phyloP scores from a whole-genome alignment of 1,284 basidiomycete genomes.

The Boletus smithii region DNA sequence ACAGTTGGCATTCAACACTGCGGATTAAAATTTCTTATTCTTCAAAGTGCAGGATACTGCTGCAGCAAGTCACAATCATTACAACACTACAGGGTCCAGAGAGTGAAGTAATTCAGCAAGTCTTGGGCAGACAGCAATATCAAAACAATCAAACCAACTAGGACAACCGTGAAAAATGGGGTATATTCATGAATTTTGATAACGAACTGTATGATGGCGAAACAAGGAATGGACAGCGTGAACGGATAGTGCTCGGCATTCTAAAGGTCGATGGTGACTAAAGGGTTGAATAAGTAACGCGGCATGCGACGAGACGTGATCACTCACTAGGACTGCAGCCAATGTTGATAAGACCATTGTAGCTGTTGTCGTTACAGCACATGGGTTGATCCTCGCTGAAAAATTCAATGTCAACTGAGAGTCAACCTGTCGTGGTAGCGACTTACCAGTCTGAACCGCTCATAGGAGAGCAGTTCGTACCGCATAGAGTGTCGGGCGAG shows the following conservation, averaged over 20 bases:
- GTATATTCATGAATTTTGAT: constrained; percentile 18
- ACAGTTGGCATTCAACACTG: too few relatives aligned
- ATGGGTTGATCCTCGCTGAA: constrained; percentile 40
- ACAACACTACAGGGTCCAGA: not conserved
- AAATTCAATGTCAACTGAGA: not conserved
- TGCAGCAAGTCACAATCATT: not conserved
- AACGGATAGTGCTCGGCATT: not conserved
- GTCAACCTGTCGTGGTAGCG: fast-evolving
- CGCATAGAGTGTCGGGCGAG: constrained; percentile 21
- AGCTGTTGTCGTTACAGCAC: constrained; percentile 43
- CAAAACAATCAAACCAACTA: not conserved
- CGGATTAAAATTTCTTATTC: too few relatives aligned
- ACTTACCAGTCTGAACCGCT: constrained; percentile 36
- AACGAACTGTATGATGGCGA: constrained; percentile 1
- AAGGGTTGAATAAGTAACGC: constrained; percentile 2
- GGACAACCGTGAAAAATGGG: constrained; percentile 2
- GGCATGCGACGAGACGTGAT: fast-evolving
- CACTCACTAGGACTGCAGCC: constrained; percentile 46
- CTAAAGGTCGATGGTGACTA: constrained; percentile 37
- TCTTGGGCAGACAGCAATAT: not conserved
- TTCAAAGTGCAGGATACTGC: not conserved
- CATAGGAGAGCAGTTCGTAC: constrained; percentile 38
- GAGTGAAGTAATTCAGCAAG: not conserved
- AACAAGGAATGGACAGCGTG: constrained; percentile 22
- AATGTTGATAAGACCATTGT: constrained; percentile 41